Base-by-base conservation (phyloP, 441 rosid species). In the Raphanus hybrid region DNA sequence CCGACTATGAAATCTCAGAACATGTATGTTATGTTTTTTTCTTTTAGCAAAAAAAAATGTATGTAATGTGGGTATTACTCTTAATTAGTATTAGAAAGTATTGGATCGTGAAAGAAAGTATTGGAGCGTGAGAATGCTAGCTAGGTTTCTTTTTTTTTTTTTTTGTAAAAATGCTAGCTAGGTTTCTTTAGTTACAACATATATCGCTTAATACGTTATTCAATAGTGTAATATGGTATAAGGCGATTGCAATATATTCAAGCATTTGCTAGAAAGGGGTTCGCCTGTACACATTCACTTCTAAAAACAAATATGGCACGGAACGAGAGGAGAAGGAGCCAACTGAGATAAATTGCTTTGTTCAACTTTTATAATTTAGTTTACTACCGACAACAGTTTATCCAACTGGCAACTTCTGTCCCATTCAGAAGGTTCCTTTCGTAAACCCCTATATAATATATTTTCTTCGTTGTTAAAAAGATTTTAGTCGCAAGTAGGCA, bases 361-460 rank as follows among this genome's bases (percentile, higher is more conserved):
- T 63, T 37, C 7, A 35, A 34, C 39, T 11, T 7, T 15, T 15
- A 7, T 32, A 12, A n/a, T 12, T 45, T 32, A 15, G 2, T 11
- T 48, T 20, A 66, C 34, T 71, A 35, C 58, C 73, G 81, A 78
- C 81, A 72, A 50, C 1, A 14, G 48, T 23, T 59, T 59, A 48
- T 67, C 67, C 72, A 65, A 61, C 80, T 77, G 76, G 76, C 72
- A 41, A 43, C 54, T 43, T 65, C 29, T 70, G 71, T 77, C 75
- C 48, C 80, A 29, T 34, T 43, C 61, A 71, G 76, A 77, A 71
- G 76, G 72, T 77, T 77, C 72, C 54, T 77, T 71, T 65, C 67
- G 11, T 64, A 71, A 55, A 43, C 52, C 71, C 54, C 71, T 64
- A 55, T 18, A 63, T 39, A 26, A 10, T 3, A 39, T 12, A 1